A percentile compares a stretch with the other conserved stretches of the same genome.
phyloP scores from a whole-genome alignment of 306 rosid genomes.

The Astragalus membranaceus region DNA sequence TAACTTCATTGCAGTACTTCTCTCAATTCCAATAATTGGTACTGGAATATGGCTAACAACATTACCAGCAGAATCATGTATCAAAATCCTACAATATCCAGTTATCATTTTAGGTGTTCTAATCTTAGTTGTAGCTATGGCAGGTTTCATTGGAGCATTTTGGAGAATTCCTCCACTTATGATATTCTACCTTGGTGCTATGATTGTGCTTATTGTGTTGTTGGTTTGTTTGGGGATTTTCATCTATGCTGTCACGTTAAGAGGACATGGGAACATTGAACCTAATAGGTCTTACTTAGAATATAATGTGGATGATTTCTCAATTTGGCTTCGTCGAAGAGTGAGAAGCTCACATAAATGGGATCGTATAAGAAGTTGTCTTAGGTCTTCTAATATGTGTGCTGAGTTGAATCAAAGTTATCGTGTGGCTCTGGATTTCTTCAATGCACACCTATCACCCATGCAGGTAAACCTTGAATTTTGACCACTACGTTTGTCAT shows the following conservation, averaged over 20 bases:
- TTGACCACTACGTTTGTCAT: too few relatives aligned
- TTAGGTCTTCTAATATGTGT: conserved; percentile 52
- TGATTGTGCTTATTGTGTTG: conserved; percentile 57
- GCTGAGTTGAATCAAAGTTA: conserved; percentile 60
- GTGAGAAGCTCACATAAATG: conserved; percentile 58
- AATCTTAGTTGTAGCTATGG: conserved; percentile 51
- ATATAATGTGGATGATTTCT: conserved; percentile 65
- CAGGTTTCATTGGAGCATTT: conserved; percentile 71
- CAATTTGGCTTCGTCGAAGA: conserved; percentile 60
- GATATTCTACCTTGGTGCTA: conserved; percentile 49
- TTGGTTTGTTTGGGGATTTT: conserved; percentile 55
- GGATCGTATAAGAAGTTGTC: conserved; percentile 66
- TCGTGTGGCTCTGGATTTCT: conserved; percentile 76
- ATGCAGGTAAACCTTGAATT: conserved; percentile 44
- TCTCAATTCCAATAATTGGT: conserved; percentile 75
- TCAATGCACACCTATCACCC: conserved; percentile 58
- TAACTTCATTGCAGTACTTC: conserved; percentile 67
- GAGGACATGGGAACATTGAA: conserved; percentile 68
- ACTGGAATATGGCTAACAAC: conserved; percentile 86
- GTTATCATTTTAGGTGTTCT: conserved; percentile 55
- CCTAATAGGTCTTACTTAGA: conserved; percentile 83
- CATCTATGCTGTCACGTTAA: conserved; percentile 53
- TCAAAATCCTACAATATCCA: conserved; percentile 78
- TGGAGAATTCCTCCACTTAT: conserved; percentile 69
- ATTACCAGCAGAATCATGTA: conserved; percentile 69